Evolutionary conservation across 345 rosid species (phyloP), one percentile per base, ranked within the genome.

Genomic region (Pelargonium nanum): DNA sequence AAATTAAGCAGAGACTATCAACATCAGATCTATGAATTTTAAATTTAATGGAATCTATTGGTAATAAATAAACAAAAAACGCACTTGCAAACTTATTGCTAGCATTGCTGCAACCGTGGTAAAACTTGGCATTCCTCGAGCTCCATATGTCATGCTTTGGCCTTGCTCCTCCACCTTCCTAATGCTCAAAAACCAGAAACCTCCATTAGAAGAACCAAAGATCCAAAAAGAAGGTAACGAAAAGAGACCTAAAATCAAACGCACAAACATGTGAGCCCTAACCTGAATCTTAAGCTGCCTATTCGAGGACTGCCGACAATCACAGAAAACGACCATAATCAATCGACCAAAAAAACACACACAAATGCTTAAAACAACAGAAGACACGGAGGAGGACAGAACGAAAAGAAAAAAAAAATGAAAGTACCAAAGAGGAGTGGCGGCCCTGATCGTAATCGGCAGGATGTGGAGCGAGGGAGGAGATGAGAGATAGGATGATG

Each of bases 101-200:
- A 8, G 97, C 81, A 60, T 83, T 83, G 51, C 87, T 85, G 72
- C 97, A 90, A 57, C 90, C 92, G 22, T 76, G 64, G 57, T 70
- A 87, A 56, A 78, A 75, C 53, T 77, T 61, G 30, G 97, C 75
- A 59, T 82, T 79, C 58, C 61, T 61, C 0, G 95, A 90, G 72
- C 77, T 85, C 97, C 97, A 90, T 10, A 85, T 67, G 66, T 83
- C 82, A 73, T 86, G 97, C 77, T 75, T 79, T 56, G 70, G 73
- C 76, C 72, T 83, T n/a, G n/a, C n/a, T 28, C 95, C 92, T 60
- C 95, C 95, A 44, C 45, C 60, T 57, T 58, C 81, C 96, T 90
- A 74, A 15, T 26, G 48, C 30, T 60, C 70, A 45, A 55, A 57
- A 61, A 68, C 60, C 24, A 50, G 59, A 60, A 20, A 19, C 55